Evolutionary conservation across 495 filamentous ascomycete species (phyloP), one percentile per base, ranked within the genome.

Genomic region (Xylaria longipes): DNA sequence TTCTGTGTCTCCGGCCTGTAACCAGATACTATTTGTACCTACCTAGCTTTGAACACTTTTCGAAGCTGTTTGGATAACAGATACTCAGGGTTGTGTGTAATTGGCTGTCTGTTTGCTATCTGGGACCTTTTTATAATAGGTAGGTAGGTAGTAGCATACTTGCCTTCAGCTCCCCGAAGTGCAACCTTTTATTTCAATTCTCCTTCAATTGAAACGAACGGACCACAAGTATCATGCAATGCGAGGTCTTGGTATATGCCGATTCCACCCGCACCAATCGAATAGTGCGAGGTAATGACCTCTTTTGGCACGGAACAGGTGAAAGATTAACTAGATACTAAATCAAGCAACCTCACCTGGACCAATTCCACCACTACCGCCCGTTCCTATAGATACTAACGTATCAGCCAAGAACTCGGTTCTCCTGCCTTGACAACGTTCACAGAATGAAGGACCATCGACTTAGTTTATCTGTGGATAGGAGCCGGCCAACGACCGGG

Each of bases 241-340:
- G 37, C 39, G 46, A 43, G 25, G 63, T 48, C 63, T 64, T 64
- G 61, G 61, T 64, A 64, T 64, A 14, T 62, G 35, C 37, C 27
- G 29, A 33, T 64, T 48, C 61, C 63, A 65, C 17, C 57, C 57
- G 57, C 17, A 33, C 57, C 57, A 60, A 60, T 60, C 29, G 63
- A 37, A 25, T 52, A 52, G n/a, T 20, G 17, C 9, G 48, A n/a
- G 41, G 31, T 27, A 31, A 14, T 65, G 43, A 25, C 63, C 45
- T 37, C 63, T 65, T 65, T 50, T 7, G 63, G 45, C 43, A 43
- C 63, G 63, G 63, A 65, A 37, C 37, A 52, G 31, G 63, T 17
- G 1, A 11, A 37, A 48, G 17, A 20, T 37, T 20, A 50, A 37
- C 25, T 65, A n/a, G n/a, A n/a, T n/a, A 45, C 63, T 29, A 35